Conservation (phyloP, 1,284 basidiomycete species). For the Inonotus obliquus region DNA sequence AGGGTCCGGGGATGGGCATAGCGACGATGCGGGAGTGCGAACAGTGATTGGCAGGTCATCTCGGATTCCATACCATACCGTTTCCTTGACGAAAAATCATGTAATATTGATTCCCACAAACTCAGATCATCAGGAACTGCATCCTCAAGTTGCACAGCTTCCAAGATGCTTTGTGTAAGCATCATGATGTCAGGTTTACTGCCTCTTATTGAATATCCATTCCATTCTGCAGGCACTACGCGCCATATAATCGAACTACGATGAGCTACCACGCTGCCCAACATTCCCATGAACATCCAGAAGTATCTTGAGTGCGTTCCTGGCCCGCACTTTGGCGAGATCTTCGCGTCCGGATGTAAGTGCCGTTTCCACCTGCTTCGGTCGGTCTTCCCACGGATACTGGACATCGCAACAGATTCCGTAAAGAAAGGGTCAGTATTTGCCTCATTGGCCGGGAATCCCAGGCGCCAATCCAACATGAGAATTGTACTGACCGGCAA, state of each 20-base stretch:
- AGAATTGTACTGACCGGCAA: slow-evolving; percentile 58
- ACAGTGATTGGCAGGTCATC: slow-evolving; percentile 35
- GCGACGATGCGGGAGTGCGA: slow-evolving; percentile 27
- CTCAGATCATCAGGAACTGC: background rate
- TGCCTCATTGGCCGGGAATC: slow-evolving; percentile 17
- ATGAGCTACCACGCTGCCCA: slow-evolving; percentile 46
- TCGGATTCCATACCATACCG: slow-evolving; percentile 34
- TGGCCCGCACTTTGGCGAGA: slow-evolving; percentile 80
- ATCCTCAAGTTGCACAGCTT: background rate
- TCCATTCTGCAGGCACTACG: slow-evolving; percentile 18
- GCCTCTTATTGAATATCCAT: background rate
- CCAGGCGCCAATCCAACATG: slow-evolving; percentile 21
- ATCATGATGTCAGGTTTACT: background rate
- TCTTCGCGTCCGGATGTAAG: slow-evolving; percentile 75
- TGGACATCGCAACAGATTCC: slow-evolving; percentile 32
- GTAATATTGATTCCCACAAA: background rate
- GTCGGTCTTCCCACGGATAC: slow-evolving; percentile 75
- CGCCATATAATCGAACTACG: slow-evolving; percentile 30
- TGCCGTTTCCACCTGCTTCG: slow-evolving; percentile 59
- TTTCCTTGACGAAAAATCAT: slow-evolving; percentile 29
- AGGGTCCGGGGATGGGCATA: slow-evolving; percentile 11
- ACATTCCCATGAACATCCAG: slow-evolving; percentile 83
- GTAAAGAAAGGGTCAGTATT: slow-evolving; percentile 16
- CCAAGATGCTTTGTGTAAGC: background rate
- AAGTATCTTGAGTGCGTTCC: slow-evolving; percentile 90